Conservation (phyloP, 1,284 basidiomycete species). For the Earliella scabrosa region DNA sequence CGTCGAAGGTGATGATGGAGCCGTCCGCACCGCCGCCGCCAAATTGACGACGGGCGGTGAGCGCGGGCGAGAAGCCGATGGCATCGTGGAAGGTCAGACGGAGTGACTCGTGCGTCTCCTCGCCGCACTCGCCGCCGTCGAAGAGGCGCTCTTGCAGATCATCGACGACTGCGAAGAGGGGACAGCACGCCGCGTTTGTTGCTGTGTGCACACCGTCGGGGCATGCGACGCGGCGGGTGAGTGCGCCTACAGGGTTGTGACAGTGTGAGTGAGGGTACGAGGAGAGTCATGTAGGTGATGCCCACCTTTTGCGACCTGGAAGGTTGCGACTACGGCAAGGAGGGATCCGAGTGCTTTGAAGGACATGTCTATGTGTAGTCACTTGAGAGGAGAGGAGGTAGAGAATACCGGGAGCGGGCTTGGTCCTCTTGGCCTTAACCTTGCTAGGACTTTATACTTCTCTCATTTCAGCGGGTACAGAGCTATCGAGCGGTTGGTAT, state of each 20-base stretch:
- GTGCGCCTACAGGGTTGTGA: neutral
- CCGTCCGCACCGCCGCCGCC: constrained; percentile 36
- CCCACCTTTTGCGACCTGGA: constrained; percentile 13
- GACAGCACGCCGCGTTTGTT: constrained; percentile 43
- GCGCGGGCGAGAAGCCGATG: constrained; percentile 37
- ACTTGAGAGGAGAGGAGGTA: too few species aligned
- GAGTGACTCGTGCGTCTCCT: constrained; percentile 47
- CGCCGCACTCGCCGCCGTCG: constrained; percentile 44
- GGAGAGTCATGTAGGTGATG: neutral
- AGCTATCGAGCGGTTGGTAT: neutral
- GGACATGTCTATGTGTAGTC: too few species aligned
- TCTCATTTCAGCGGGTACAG: neutral
- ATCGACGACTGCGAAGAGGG: constrained; percentile 42
- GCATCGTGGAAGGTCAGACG: neutral
- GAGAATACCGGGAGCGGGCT: too few species aligned
- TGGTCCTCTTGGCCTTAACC: neutral
- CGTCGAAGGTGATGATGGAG: constrained; percentile 28
- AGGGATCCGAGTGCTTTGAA: constrained; percentile 13
- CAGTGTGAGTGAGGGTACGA: neutral
- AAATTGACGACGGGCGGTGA: neutral
- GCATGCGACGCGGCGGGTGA: constrained; percentile 36
- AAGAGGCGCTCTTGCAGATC: constrained; percentile 46
- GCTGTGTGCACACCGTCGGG: constrained; percentile 39
- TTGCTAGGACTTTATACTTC: constrained; percentile 10
- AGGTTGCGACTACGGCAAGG: constrained; percentile 4